Conservation (phyloP, 2,329 filamentous ascomycete species). For the Sporothrix variecibatus region DNA sequence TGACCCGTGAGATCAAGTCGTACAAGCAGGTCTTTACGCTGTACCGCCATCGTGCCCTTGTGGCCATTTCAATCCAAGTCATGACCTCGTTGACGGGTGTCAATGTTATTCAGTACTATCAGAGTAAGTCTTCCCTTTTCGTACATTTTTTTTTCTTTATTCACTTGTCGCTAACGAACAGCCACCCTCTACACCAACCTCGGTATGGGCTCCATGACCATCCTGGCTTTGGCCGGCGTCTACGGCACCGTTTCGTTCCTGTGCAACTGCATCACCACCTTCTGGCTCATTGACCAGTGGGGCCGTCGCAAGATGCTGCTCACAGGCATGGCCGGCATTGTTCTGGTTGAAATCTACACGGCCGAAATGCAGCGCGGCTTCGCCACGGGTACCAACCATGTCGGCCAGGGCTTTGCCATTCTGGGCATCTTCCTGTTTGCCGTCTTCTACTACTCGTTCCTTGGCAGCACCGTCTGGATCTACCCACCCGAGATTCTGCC, state of each 20-base stretch:
- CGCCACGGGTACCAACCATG: constrained; percentile 54
- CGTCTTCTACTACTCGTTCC: constrained; percentile 56
- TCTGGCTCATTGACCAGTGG: constrained; percentile 58
- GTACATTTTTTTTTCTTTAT: not conserved
- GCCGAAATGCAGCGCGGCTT: constrained; percentile 61
- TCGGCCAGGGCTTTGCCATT: constrained; percentile 62
- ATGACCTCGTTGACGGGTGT: constrained; percentile 60
- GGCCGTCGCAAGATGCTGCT: constrained; percentile 61
- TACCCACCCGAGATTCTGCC: constrained; percentile 59
- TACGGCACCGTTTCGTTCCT: constrained; percentile 57
- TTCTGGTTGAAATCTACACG: constrained; percentile 60
- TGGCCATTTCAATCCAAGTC: constrained; percentile 58
- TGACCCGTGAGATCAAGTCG: constrained; percentile 55
- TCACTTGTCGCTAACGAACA: constrained; percentile 28
- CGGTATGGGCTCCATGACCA: constrained; percentile 51
- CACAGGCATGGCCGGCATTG: constrained; percentile 51
- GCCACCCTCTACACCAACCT: constrained; percentile 57
- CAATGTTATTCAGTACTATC: constrained; percentile 51
- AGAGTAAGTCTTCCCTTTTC: not conserved
- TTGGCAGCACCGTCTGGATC: constrained; percentile 56
- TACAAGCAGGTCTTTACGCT: constrained; percentile 54
- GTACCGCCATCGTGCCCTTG: constrained; percentile 53
- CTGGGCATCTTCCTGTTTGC: constrained; percentile 62
- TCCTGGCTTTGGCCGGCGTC: constrained; percentile 55
- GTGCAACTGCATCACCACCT: constrained; percentile 53